Evolutionary conservation across 768 basidiomycete species (phyloP), one percentile per base, ranked within the genome.

Genomic region (Asterophora lycoperdoides): DNA sequence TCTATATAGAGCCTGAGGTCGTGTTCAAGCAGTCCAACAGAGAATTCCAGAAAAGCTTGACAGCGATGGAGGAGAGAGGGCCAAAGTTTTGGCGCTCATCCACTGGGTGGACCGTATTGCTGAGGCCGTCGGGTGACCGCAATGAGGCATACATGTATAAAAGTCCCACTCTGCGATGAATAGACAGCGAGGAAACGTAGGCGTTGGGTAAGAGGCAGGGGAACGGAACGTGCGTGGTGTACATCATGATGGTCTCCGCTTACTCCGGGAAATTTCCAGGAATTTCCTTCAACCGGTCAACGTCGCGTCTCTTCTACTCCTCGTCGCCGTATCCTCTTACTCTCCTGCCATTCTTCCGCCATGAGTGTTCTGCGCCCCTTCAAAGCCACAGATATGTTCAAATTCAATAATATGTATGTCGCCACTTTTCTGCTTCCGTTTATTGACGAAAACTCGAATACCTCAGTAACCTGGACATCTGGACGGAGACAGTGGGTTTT

Each of bases 311-410:
- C 42, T 13, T 4, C 29, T 29, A 36, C 35, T 15, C 14, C 30
- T 28, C 13, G 10, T 7, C n/a, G n/a, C n/a, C n/a, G n/a, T n/a
- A n/a, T n/a, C n/a, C 18, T 35, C 32, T 35, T 14, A 38, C 44
- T 43, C 43, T 20, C 8, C 44, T 30, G 18, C 39, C 20, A 11
- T 20, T n/a, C 23, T 10, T 32, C 48, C 59, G 72, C 53, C n/a
- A 96, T 96, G 93, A 93, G 89, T 64, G 68, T 93, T 48, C 71
- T 89, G 1, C 78, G 93, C 41, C 85, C 93, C 13, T 94, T 96
- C 75, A 78, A 80, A 64, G 90, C 92, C 9, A 81, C 83, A 0
- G 93, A 97, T 67, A 78, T 95, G 68, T 90, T 95, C 74, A 86
- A 80, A 58, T 95, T 94, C 71, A 96, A 96, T 62, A 89, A 89